phyloP scores from a whole-genome alignment of 1,284 basidiomycete genomes.

The Schizophyllum amplum region DNA sequence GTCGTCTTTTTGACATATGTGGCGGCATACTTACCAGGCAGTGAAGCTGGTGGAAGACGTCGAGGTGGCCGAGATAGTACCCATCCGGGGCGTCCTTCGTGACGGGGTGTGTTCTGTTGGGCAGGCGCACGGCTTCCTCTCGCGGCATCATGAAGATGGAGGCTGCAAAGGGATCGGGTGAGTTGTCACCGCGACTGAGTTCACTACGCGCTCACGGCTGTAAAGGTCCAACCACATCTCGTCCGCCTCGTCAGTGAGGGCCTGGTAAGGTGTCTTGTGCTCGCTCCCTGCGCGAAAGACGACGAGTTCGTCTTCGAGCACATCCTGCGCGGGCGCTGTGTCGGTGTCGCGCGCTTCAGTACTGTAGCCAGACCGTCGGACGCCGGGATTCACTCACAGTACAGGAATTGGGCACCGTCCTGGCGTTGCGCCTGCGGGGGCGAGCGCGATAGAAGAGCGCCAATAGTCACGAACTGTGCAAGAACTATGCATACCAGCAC shows the following conservation, averaged over 20 bases:
- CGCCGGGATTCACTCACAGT: not conserved
- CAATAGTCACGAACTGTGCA: not conserved
- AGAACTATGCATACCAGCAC: not conserved
- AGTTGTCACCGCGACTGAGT: not conserved
- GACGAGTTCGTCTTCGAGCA: not conserved
- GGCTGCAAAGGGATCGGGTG: not conserved
- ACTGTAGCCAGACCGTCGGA: too few species aligned
- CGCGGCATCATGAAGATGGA: not conserved
- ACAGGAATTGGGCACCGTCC: not conserved
- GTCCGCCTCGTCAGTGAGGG: not conserved
- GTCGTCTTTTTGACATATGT: too few species aligned
- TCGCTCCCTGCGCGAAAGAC: not conserved
- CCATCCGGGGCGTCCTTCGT: not conserved
- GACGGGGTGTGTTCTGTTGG: not conserved
- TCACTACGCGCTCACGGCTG: not conserved
- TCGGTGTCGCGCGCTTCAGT: not conserved
- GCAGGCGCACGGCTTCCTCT: not conserved
- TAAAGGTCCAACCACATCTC: not conserved
- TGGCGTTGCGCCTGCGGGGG: not conserved
- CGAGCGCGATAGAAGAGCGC: not conserved
- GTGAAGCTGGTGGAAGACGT: constrained; percentile 14
- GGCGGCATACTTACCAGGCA: constrained; percentile 9
- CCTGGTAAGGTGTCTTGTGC: not conserved
- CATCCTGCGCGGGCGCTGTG: not conserved
- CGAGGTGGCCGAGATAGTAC: not conserved